Base-by-base conservation (phyloP, 164 flowering plant genomes). In the Cinnamomum chago region DNA sequence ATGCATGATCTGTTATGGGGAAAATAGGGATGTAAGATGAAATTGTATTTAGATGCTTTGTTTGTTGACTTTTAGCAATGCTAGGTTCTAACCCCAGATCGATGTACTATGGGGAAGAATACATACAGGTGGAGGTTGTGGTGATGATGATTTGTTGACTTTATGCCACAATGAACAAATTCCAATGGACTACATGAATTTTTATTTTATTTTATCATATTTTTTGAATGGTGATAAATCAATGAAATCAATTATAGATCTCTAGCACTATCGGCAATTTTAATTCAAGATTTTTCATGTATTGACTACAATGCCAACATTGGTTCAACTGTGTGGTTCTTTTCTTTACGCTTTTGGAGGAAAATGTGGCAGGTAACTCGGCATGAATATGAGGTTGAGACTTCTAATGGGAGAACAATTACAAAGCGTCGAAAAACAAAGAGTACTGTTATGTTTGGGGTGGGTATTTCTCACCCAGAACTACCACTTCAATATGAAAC, bases 401-500 rank as follows among this genome's bases (percentile, higher is more conserved):
- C 93, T 9, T 74, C 90, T 27, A 85, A 92, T 86, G 93, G 96
- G 68, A 84, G 89, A 80, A 92, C 89, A 65, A 83, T 92, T 58
- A 92, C 97, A 65, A 93, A 91, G 79, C 82, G 92, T 68, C 87
- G 89, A 71, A 95, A 90, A 81, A 92, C 97, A 30, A 93, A 79
- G 81, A 92, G 97, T 75, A 95, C 97, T 17, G 93, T 91, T 73
- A 86, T 93, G 98, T 90, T 93, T 85, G 97, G 81, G 91, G 99
- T 92, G 78, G 75, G 86, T 69, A 77, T 47, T n/a, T 15, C 27
- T 78, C 24, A 67, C 51, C 40, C 60, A 23, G 33, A 62, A 67
- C 23, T 27, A 50, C 47, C 47, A 13, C 14, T 52, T 30, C 15
- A 3, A 58, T 35, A 17, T 66, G 28, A 77, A 40, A 73, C 18